These are phyloP conservation scores for Fraxinus greggii DNA, from an alignment of 305 asterid genomes.

Conservation along the genomic window DNA sequence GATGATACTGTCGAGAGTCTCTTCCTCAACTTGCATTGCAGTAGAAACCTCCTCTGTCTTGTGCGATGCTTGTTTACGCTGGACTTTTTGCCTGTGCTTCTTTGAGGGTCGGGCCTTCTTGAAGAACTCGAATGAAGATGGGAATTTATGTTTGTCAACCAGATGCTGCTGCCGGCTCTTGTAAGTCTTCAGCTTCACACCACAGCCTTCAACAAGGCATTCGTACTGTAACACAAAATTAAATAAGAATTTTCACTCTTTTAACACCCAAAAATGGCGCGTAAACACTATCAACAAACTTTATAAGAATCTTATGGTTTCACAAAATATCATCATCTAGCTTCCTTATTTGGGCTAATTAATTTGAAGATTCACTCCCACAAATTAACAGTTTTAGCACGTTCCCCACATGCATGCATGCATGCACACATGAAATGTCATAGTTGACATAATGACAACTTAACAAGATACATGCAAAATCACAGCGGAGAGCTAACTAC, in stretches of 20 bases:
- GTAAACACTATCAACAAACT: neutral
- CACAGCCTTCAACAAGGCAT: constrained; percentile 97
- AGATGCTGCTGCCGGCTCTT: constrained; percentile 91
- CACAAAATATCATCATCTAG: neutral
- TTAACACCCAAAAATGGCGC: neutral
- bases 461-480: neutral
- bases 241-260: neutral
- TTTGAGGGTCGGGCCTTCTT: constrained; percentile 75
- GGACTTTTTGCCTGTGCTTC: constrained; percentile 69
- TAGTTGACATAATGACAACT: neutral
- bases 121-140: constrained; percentile 80
- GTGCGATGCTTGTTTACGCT: constrained; percentile 34
- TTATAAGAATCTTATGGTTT: neutral
- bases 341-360: neutral
- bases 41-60: constrained; percentile 41
- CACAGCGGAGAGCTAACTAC: neutral
- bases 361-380: neutral
- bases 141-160: constrained; percentile 84
- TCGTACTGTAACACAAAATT: constrained; percentile 53
- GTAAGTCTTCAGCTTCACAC: constrained; percentile 74
- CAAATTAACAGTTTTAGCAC: neutral
- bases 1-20: constrained; percentile 57
- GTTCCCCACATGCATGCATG: neutral
- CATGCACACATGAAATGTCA: neutral
- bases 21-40: constrained; percentile 79